Evolutionary conservation across 345 rosid species (phyloP).

Genomic region (Lepidium sativum): DNA sequence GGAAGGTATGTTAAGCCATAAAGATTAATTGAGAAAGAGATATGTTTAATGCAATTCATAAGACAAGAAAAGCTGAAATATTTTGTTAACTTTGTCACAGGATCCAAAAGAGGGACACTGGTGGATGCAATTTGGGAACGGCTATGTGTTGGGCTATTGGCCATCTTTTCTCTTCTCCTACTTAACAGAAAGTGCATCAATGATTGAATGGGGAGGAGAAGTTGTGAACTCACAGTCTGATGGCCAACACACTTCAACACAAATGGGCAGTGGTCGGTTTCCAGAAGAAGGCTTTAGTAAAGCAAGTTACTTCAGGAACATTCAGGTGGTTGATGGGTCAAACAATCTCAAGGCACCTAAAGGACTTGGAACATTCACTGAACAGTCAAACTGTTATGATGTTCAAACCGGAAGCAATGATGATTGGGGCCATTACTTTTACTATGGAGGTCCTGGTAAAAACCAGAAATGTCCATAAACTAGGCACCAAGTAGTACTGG

Average conservation of each 20-base stretch:
- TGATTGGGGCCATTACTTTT: slow-evolving; percentile 97
- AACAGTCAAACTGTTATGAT: slow-evolving; percentile 90
- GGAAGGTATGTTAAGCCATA: slow-evolving; percentile 60
- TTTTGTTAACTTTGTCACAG: slow-evolving; percentile 27
- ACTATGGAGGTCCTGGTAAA: slow-evolving; percentile 93
- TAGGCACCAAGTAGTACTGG: slow-evolving; percentile 1
- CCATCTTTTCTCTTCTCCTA: slow-evolving; percentile 94
- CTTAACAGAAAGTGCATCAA: slow-evolving; percentile 81
- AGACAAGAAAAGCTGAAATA: neutral
- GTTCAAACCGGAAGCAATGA: slow-evolving; percentile 81
- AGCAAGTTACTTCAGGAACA: slow-evolving; percentile 83
- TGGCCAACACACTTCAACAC: slow-evolving; percentile 85
- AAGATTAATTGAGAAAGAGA: neutral
- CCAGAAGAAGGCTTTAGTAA: slow-evolving; percentile 96
- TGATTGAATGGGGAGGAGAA: slow-evolving; percentile 99
- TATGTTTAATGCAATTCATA: neutral
- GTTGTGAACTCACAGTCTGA: slow-evolving; percentile 84
- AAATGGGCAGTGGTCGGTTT: slow-evolving; percentile 92
- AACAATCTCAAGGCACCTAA: slow-evolving; percentile 92
- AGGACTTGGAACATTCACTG: slow-evolving; percentile 84
- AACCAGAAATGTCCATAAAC: slow-evolving; percentile 61
- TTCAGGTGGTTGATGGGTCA: slow-evolving; percentile 79
- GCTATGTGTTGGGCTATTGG: slow-evolving; percentile 85
- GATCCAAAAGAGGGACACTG: slow-evolving; percentile 97
- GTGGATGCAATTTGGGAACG: slow-evolving; percentile 99